Conservation (phyloP, 805 yeast species). For the Nakazawaea siamensis region DNA sequence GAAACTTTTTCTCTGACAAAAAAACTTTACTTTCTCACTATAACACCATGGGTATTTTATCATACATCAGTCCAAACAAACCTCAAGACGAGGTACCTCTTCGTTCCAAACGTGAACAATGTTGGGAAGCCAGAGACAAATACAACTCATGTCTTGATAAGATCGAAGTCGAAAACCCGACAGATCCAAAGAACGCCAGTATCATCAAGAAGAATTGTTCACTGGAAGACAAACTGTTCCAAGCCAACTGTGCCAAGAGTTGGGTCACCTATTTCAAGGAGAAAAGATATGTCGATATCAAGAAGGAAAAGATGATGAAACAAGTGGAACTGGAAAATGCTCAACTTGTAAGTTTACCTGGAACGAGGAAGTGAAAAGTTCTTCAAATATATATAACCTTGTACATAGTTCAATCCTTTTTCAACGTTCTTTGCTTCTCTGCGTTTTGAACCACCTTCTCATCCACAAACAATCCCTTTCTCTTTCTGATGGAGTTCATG, state of each 20-base stretch:
- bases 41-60: constrained; percentile 7
- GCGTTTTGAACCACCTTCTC: constrained; percentile 88
- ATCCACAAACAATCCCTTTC: constrained; percentile 86
- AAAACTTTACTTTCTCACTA: no score
- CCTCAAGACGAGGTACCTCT: constrained; percentile 42
- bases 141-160: constrained; percentile 70
- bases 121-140: constrained; percentile 87
- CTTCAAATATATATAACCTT: background rate
- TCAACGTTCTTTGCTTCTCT: constrained; percentile 87
- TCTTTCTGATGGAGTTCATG: constrained; percentile 71
- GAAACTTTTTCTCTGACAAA: no score
- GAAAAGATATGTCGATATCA: constrained; percentile 71
- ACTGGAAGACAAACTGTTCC: constrained; percentile 46
- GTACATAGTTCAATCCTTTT: constrained; percentile 39
- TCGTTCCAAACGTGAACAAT: constrained; percentile 60
- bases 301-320: constrained; percentile 57
- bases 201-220: constrained; percentile 52
- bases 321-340: constrained; percentile 70
- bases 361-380: background rate
- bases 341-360: constrained; percentile 8
- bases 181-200: constrained; percentile 40
- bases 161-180: constrained; percentile 60
- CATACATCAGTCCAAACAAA: constrained; percentile 21
- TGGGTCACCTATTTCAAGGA: constrained; percentile 92
- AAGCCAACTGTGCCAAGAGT: constrained; percentile 69